A percentile compares a stretch with the other conserved stretches of the same genome.
phyloP scores from a whole-genome alignment of 2,329 filamentous ascomycete genomes.

The Lecanicillium sp. region DNA sequence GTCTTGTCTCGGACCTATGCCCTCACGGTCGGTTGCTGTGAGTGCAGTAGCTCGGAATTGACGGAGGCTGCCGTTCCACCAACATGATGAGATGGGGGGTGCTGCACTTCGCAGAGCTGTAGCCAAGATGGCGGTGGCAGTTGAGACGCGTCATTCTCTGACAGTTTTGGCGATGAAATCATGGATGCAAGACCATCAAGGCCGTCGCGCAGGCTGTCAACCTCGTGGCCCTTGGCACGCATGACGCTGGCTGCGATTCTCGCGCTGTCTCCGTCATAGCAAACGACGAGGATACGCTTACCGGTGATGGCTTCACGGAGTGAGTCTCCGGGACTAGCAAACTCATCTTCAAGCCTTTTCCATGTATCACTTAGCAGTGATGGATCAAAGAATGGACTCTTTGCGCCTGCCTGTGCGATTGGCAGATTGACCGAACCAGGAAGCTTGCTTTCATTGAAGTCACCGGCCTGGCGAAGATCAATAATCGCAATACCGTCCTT shows the following conservation, averaged over 20 bases:
- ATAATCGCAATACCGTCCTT: slow-evolving; percentile 27
- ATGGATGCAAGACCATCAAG: slow-evolving; percentile 9
- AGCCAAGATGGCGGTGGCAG: slow-evolving; percentile 2
- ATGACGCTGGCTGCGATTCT: slow-evolving; percentile 46
- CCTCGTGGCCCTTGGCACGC: slow-evolving; percentile 38
- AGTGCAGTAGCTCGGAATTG: background rate
- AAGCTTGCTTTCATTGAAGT: slow-evolving; percentile 34
- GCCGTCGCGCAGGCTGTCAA: slow-evolving; percentile 38
- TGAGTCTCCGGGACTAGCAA: slow-evolving; percentile 20
- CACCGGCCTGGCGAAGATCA: slow-evolving; percentile 32
- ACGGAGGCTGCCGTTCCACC: background rate
- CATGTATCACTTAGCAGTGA: slow-evolving; percentile 35
- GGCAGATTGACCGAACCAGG: slow-evolving; percentile 36
- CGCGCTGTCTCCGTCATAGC: slow-evolving; percentile 46
- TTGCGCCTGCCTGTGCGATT: slow-evolving; percentile 24
- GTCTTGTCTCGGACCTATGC: background rate
- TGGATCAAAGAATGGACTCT: slow-evolving; percentile 38
- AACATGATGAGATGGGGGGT: background rate
- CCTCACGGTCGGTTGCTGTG: slow-evolving; percentile 3
- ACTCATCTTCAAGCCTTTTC: slow-evolving; percentile 35
- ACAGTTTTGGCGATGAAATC: background rate
- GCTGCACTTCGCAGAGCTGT: slow-evolving; percentile 1
- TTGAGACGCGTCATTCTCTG: background rate
- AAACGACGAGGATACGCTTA: slow-evolving; percentile 36
- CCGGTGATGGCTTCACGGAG: slow-evolving; percentile 16